phyloP scores from a whole-genome alignment of 2,329 filamentous ascomycete species.

The Venturia effusa region DNA sequence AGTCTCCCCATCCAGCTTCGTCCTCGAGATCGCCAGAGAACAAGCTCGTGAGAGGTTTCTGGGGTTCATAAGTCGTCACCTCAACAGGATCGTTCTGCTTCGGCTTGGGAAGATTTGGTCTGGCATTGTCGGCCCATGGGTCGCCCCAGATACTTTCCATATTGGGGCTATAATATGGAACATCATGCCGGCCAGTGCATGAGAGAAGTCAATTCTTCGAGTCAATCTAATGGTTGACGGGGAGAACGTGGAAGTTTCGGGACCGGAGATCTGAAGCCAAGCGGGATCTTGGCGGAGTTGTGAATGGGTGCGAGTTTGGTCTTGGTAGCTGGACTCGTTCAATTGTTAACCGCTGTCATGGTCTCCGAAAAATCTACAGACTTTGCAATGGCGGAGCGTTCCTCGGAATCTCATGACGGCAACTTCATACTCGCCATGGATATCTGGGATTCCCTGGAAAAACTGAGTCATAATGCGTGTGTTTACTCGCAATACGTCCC shows the following conservation, averaged over 20 bases:
- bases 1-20: conserved; percentile 11
- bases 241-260: not conserved
- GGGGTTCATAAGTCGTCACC: not conserved
- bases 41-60: not conserved
- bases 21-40: conserved; percentile 1
- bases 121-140: conserved; percentile 9
- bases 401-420: too few species aligned
- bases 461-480: too few species aligned
- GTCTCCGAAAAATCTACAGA: too few species aligned
- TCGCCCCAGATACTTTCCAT: conserved; percentile 8
- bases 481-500: too few species aligned
- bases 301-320: too few species aligned
- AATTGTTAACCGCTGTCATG: too few species aligned
- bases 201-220: not conserved
- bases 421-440: too few species aligned
- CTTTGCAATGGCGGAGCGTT: too few species aligned
- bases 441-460: too few species aligned
- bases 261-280: not conserved
- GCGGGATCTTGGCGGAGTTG: not conserved
- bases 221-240: not conserved
- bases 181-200: conserved; percentile 6
- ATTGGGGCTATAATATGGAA: not conserved
- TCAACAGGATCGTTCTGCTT: not conserved
- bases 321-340: too few species aligned
- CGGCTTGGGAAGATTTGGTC: not conserved